Conservation (phyloP, 805 yeast genomes). For the Wickerhamiella allomyrinae region DNA sequence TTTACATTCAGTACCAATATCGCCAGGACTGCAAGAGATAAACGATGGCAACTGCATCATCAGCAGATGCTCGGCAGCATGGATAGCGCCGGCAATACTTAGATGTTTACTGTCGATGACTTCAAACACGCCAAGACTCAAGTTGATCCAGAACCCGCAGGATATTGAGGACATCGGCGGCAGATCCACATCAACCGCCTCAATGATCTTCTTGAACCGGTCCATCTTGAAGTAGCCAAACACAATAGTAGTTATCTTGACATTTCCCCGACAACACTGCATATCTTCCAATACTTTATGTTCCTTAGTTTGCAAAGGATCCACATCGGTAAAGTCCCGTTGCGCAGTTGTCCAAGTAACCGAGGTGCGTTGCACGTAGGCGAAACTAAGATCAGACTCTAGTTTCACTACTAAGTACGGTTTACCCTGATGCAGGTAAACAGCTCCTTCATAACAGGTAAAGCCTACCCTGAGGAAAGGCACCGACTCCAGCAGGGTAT, state of each 20-base stretch:
- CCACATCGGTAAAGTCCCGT: slow-evolving; percentile 86
- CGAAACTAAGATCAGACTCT: slow-evolving; percentile 61
- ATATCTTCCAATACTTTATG: slow-evolving; percentile 10
- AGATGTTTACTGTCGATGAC: slow-evolving; percentile 42
- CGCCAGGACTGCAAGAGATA: slow-evolving; percentile 50
- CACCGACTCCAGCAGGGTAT: slow-evolving; percentile 67
- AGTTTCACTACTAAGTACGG: slow-evolving; percentile 79
- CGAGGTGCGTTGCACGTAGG: slow-evolving; percentile 73
- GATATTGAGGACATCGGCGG: slow-evolving; percentile 62
- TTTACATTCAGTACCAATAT: slow-evolving; percentile 84
- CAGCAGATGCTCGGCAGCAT: slow-evolving; percentile 86
- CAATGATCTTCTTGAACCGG: slow-evolving; percentile 62
- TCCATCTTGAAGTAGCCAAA: slow-evolving; percentile 90
- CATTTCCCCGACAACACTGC: slow-evolving; percentile 48
- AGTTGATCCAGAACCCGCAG: slow-evolving; percentile 86
- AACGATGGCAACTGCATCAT: slow-evolving; percentile 65
- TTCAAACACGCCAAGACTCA: slow-evolving; percentile 53
- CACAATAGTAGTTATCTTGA: slow-evolving; percentile 58
- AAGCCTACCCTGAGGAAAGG: slow-evolving; percentile 83
- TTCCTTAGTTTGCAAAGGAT: slow-evolving; percentile 38
- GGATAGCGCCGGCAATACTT: slow-evolving; percentile 82
- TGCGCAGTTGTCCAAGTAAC: slow-evolving; percentile 92
- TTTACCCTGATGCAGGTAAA: slow-evolving; percentile 84
- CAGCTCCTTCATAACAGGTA: slow-evolving; percentile 84
- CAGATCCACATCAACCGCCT: slow-evolving; percentile 81